Evolutionary conservation across 768 basidiomycete genomes (phyloP).

Genomic region (Hemileccinum rubropunctum): DNA sequence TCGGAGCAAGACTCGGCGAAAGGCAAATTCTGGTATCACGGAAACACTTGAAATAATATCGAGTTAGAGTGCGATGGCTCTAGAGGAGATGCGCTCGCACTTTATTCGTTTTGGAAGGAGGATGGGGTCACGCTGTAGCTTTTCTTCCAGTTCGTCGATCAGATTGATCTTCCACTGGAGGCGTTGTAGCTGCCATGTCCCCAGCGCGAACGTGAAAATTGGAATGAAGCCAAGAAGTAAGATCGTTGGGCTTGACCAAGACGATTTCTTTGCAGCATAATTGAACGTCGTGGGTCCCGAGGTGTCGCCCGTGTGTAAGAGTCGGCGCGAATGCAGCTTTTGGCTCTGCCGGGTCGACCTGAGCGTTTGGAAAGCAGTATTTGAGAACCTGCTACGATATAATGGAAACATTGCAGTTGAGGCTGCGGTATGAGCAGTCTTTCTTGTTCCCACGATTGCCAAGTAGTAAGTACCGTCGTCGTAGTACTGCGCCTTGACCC

Average conservation of each 20-base stretch:
- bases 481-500: conserved; percentile 10
- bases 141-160: conserved; percentile 92
- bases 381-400: conserved; percentile 12
- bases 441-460: conserved; percentile 20
- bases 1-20: conserved; percentile 74
- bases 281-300: conserved; percentile 33
- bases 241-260: conserved; percentile 69
- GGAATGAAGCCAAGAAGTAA: conserved; percentile 82
- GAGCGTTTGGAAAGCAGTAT: conserved; percentile 2
- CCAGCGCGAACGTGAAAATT: conserved; percentile 84
- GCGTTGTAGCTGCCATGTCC: conserved; percentile 91
- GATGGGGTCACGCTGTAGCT: conserved; percentile 77
- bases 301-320: conserved; percentile 16
- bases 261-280: conserved; percentile 58
- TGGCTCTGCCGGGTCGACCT: conserved; percentile 10
- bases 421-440: not conserved
- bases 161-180: conserved; percentile 93
- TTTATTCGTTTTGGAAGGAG: conserved; percentile 81
- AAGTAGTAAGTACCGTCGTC: not conserved
- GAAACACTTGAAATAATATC: conserved; percentile 45
- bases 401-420: conserved; percentile 17
- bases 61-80: conserved; percentile 18
- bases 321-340: conserved; percentile 7
- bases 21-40: conserved; percentile 85
- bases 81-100: conserved; percentile 45